phyloP scores from a whole-genome alignment of 768 basidiomycete genomes.

The Tremella yokohamensis region DNA sequence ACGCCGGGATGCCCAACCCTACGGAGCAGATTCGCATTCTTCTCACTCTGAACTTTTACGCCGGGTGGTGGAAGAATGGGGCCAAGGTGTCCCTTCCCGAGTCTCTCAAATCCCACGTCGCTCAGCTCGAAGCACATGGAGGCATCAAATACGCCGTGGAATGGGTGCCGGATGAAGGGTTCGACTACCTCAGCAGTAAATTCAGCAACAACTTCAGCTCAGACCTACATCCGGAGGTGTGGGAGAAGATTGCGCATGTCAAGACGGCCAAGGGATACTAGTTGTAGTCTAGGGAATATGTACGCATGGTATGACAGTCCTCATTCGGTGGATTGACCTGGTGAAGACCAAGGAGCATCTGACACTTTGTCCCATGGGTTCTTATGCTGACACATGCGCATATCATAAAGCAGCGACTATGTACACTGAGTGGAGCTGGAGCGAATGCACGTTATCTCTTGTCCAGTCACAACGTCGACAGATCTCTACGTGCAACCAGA shows the following conservation, averaged over 20 bases:
- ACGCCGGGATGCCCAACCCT: slow-evolving; percentile 13
- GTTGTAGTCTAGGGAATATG: too few species aligned
- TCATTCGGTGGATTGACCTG: too few species aligned
- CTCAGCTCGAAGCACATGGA: slow-evolving; percentile 4
- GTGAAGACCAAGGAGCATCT: too few species aligned
- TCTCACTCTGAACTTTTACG: slow-evolving; percentile 1
- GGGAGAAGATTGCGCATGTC: slow-evolving; percentile 14
- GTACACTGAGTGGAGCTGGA: too few species aligned
- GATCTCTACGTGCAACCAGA: too few species aligned
- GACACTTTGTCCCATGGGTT: too few species aligned
- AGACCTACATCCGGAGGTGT: slow-evolving; percentile 7
- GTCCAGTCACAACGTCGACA: too few species aligned
- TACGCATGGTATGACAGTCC: too few species aligned
- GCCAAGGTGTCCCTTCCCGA: slow-evolving; percentile 4
- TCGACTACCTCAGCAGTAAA: slow-evolving; percentile 11
- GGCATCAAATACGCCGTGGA: slow-evolving; percentile 1
- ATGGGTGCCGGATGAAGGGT: slow-evolving; percentile 12
- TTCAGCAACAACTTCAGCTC: slow-evolving; percentile 17
- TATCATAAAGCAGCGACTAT: too few species aligned
- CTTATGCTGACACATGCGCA: too few species aligned
- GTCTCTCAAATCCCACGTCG: slow-evolving; percentile 8
- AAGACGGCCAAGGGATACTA: slow-evolving; percentile 7
- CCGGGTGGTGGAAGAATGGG: slow-evolving; percentile 11
- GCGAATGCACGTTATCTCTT: too few species aligned
- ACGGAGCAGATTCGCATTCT: slow-evolving; percentile 1